Percentiles rank a stretch among this genome's conserved stretches.
Evolutionary conservation across 2,329 filamentous ascomycete species (phyloP).

Genomic region (Fusarium mexicanum): DNA sequence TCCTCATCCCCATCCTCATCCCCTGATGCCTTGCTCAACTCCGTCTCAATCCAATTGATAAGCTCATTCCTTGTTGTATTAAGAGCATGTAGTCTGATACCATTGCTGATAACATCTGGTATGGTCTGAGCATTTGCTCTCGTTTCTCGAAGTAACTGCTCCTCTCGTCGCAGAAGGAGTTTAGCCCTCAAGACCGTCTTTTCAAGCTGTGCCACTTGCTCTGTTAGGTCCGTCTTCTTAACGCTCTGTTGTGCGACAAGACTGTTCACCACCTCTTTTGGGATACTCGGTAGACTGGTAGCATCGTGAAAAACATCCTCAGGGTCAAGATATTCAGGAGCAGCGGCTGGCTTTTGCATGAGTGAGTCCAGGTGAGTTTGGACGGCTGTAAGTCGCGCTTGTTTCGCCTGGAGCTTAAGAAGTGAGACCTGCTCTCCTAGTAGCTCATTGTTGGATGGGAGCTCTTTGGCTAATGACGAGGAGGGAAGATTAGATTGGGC

Average conservation of each 20-base stretch:
- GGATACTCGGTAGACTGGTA: slow-evolving; percentile 59
- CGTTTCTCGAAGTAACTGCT: slow-evolving; percentile 62
- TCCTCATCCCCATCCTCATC: slow-evolving; percentile 47
- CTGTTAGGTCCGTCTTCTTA: slow-evolving; percentile 55
- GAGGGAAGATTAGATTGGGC: slow-evolving; percentile 38
- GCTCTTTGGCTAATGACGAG: slow-evolving; percentile 30
- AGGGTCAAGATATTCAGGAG: slow-evolving; percentile 60
- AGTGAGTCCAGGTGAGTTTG: slow-evolving; percentile 63
- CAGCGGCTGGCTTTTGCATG: slow-evolving; percentile 61
- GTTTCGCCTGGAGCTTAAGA: slow-evolving; percentile 62
- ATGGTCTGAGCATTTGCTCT: slow-evolving; percentile 51
- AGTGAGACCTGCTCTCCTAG: slow-evolving; percentile 63
- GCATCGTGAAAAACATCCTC: slow-evolving; percentile 58
- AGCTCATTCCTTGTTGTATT: slow-evolving; percentile 66
- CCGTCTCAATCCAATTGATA: slow-evolving; percentile 72
- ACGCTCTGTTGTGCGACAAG: slow-evolving; percentile 55
- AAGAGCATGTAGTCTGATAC: slow-evolving; percentile 62
- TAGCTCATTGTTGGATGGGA: slow-evolving; percentile 32
- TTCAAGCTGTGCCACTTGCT: slow-evolving; percentile 62
- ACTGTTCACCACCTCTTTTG: slow-evolving; percentile 61
- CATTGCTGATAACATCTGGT: slow-evolving; percentile 50
- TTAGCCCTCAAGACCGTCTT: slow-evolving; percentile 68
- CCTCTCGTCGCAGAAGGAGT: slow-evolving; percentile 64
- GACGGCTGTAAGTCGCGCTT: slow-evolving; percentile 60
- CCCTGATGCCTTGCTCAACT: slow-evolving; percentile 63